Percentiles rank a stretch among this genome's conserved stretches.
Conservation (phyloP, 768 basidiomycete species). For the Paxillus ammoniavirescens region DNA sequence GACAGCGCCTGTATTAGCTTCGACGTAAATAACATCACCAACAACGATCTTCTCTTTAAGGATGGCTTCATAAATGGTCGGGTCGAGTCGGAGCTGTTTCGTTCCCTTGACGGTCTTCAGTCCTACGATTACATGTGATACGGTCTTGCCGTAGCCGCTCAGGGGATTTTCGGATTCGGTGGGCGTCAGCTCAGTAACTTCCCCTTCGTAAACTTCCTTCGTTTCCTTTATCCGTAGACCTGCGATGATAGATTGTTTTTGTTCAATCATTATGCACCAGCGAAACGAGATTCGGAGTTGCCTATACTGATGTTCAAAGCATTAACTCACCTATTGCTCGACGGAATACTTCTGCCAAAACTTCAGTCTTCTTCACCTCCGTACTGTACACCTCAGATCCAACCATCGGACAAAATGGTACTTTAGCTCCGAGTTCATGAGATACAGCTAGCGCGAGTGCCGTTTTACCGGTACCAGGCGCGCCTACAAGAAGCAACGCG, state of each 20-base stretch:
- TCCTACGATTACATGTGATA: slow-evolving; percentile 95
- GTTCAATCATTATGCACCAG: background rate
- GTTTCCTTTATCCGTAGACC: slow-evolving; percentile 98
- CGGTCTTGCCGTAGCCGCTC: slow-evolving; percentile 96
- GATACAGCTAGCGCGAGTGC: slow-evolving; percentile 94
- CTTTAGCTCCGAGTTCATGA: slow-evolving; percentile 91
- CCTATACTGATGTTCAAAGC: no score
- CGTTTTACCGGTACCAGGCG: slow-evolving; percentile 97
- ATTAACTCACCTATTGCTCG: slow-evolving; percentile 83
- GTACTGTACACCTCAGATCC: slow-evolving; percentile 95
- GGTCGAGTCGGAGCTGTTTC: slow-evolving; percentile 92
- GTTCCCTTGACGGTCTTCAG: slow-evolving; percentile 93
- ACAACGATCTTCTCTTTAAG: slow-evolving; percentile 96
- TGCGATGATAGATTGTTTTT: background rate
- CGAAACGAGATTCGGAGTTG: no score
- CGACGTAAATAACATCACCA: slow-evolving; percentile 96
- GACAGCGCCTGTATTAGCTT: slow-evolving; percentile 91
- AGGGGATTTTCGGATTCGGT: slow-evolving; percentile 96
- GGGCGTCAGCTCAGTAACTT: slow-evolving; percentile 96
- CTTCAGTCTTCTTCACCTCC: slow-evolving; percentile 99
- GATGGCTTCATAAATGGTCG: slow-evolving; percentile 95
- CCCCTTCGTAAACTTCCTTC: slow-evolving; percentile 98
- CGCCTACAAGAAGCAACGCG: slow-evolving; percentile 88
- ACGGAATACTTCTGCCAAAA: slow-evolving; percentile 90
- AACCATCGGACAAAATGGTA: slow-evolving; percentile 99